A percentile compares a stretch with the other conserved stretches of the same genome.
phyloP scores from a whole-genome alignment of 257 asterid species.

The Primulina eburnea region DNA sequence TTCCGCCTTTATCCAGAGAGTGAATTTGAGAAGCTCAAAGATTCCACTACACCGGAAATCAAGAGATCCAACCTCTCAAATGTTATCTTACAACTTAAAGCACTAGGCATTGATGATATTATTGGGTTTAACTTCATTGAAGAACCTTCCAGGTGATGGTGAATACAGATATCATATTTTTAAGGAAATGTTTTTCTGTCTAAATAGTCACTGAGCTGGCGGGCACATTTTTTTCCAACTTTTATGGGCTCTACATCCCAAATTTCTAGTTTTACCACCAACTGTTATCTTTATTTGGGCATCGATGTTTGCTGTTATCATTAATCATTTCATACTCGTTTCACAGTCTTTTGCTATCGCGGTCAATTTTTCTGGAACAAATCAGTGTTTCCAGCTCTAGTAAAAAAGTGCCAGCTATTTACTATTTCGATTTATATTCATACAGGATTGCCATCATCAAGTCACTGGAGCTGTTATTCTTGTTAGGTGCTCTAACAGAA shows the following conservation, averaged over 20 bases:
- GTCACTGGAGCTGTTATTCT: slow-evolving; percentile 76
- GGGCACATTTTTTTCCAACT: neutral
- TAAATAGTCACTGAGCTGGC: neutral
- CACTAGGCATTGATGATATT: slow-evolving; percentile 82
- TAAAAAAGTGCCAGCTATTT: slow-evolving; percentile 6
- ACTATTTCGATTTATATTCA: slow-evolving; percentile 6
- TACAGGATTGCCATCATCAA: slow-evolving; percentile 80
- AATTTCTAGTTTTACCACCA: too few relatives aligned
- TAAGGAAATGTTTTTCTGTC: neutral
- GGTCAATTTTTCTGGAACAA: too few relatives aligned
- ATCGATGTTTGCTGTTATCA: too few relatives aligned
- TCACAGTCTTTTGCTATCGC: too few relatives aligned
- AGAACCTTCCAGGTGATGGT: slow-evolving; percentile 73
- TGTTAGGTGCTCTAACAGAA: slow-evolving; percentile 89
- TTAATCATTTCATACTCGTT: too few relatives aligned
- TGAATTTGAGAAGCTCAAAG: slow-evolving; percentile 79
- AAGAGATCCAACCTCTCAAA: slow-evolving; percentile 88
- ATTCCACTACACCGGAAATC: slow-evolving; percentile 84
- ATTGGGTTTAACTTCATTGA: slow-evolving; percentile 88
- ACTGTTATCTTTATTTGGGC: too few relatives aligned
- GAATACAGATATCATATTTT: neutral
- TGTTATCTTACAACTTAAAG: slow-evolving; percentile 95
- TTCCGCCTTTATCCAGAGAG: slow-evolving; percentile 93
- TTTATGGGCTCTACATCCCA: neutral
- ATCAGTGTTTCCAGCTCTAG: neutral